phyloP scores from a whole-genome alignment of 148 eudicot species.

The Amaranthus cruentus region DNA sequence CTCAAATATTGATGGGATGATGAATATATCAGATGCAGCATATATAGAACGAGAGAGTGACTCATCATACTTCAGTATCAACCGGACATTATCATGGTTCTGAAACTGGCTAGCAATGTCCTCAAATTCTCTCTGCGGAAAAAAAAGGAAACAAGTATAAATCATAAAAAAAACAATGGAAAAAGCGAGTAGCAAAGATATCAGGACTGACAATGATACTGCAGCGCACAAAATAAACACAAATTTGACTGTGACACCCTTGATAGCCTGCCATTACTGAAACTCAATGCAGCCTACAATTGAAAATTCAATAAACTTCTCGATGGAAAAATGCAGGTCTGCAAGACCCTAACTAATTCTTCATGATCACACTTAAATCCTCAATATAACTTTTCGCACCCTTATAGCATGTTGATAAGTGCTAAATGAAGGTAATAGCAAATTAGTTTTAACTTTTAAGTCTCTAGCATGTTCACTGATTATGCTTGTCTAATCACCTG shows the following conservation, averaged over 20 bases:
- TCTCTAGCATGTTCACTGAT: not conserved
- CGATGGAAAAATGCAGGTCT: too few species aligned
- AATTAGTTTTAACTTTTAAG: not conserved
- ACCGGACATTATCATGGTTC: constrained; percentile 57
- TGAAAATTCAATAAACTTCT: too few species aligned
- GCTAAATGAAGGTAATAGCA: too few species aligned
- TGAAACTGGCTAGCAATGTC: constrained; percentile 68
- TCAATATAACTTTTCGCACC: too few species aligned
- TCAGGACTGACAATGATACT: not conserved
- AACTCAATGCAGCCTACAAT: too few species aligned
- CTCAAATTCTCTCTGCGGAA: constrained; percentile 77
- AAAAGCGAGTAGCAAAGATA: constrained; percentile 5
- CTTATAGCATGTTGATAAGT: too few species aligned
- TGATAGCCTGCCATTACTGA: too few species aligned
- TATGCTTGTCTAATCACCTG: too few species aligned
- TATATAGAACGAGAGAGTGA: constrained; percentile 75
- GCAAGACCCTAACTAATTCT: too few species aligned
- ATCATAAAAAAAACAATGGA: not conserved
- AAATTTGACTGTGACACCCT: too few species aligned
- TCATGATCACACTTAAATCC: too few species aligned
- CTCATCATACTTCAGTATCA: constrained; percentile 85
- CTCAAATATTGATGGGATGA: constrained; percentile 95
- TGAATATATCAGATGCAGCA: constrained; percentile 87
- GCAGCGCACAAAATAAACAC: not conserved
- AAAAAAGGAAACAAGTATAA: constrained; percentile 10